Base-by-base conservation (phyloP, 148 eudicot genomes). In the Drosera capensis region DNA sequence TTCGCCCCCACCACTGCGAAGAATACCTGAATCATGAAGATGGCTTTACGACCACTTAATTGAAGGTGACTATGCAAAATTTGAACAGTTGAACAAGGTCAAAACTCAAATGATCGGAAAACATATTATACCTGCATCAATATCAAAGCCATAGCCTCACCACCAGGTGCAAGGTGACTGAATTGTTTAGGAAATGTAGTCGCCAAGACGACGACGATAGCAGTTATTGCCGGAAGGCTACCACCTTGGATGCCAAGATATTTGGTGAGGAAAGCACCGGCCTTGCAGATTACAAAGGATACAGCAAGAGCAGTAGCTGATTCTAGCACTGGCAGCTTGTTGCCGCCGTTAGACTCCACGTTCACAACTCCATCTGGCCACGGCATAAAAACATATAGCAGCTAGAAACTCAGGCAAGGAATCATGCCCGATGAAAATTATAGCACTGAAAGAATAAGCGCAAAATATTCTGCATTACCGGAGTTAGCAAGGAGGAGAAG, bases 1-100 rank as follows among this genome's bases (percentile, higher is more conserved):
- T 72, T 73, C 7, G 94, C 85, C 26, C 96, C 94, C 59, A 86
- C 76, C 61, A 86, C 93, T 0, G 94, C 50, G 37, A 86, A 86
- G 56, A 86, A 86, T 49, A 82, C 75, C 96, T 86, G 71, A 45
- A 48, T 36, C 52, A 26, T 14, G 18, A 14, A 15, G 9, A 11
- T 14, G 2, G 20, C 18, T n/a, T n/a, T n/a, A n/a, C n/a, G n/a
- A n/a, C n/a, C n/a, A n/a, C n/a, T n/a, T n/a, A n/a, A n/a, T n/a
- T n/a, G n/a, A n/a, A n/a, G n/a, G n/a, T n/a, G n/a, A n/a, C n/a
- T n/a, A n/a, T n/a, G n/a, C n/a, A n/a, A n/a, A n/a, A n/a, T n/a
- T n/a, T n/a, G n/a, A n/a, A n/a, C n/a, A n/a, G n/a, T n/a, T n/a
- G n/a, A n/a, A n/a, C n/a, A n/a, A n/a, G n/a, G n/a, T 1, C 14